A percentile compares a stretch with the other conserved stretches of the same genome.
Conservation (phyloP, 2,329 filamentous ascomycete genomes). For the Simplicillium aogashimaense region DNA sequence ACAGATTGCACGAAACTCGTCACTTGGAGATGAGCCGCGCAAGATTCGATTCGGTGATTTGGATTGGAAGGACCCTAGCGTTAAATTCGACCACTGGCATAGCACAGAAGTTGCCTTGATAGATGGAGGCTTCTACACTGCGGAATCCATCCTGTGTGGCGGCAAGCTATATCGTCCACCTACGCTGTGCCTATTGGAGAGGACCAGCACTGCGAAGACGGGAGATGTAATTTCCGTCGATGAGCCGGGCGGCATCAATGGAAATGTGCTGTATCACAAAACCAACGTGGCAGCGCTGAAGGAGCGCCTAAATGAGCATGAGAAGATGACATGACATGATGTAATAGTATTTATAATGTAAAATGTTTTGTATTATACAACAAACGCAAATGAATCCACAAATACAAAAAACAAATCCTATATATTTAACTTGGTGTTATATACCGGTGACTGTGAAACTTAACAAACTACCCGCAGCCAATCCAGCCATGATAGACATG, state of each 20-base stretch:
- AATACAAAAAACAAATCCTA: not conserved
- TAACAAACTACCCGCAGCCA: conserved; percentile 76
- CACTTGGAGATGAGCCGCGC: conserved; percentile 20
- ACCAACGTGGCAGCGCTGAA: conserved; percentile 1
- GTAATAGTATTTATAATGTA: no score
- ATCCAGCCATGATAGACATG: conserved; percentile 72
- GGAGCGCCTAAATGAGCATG: no score
- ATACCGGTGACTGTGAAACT: conserved; percentile 65
- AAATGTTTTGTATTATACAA: not conserved
- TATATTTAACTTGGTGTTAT: conserved; percentile 13
- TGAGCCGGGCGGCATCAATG: conserved; percentile 6
- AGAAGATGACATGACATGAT: no score
- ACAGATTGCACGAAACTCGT: conserved; percentile 32
- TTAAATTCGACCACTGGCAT: conserved; percentile 62
- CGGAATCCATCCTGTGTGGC: conserved; percentile 24
- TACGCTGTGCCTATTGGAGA: conserved; percentile 24
- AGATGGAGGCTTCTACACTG: conserved; percentile 59
- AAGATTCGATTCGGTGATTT: conserved; percentile 62
- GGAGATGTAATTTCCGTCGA: conserved; percentile 9
- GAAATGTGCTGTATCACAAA: not conserved
- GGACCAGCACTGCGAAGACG: conserved; percentile 9
- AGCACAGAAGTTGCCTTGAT: conserved; percentile 52
- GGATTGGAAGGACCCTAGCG: conserved; percentile 60
- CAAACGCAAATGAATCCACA: not conserved
- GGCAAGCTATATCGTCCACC: conserved; percentile 23